Evolutionary conservation across 306 rosid genomes (phyloP), one percentile per base, ranked within the genome.

Genomic region (Parietaria judaica): DNA sequence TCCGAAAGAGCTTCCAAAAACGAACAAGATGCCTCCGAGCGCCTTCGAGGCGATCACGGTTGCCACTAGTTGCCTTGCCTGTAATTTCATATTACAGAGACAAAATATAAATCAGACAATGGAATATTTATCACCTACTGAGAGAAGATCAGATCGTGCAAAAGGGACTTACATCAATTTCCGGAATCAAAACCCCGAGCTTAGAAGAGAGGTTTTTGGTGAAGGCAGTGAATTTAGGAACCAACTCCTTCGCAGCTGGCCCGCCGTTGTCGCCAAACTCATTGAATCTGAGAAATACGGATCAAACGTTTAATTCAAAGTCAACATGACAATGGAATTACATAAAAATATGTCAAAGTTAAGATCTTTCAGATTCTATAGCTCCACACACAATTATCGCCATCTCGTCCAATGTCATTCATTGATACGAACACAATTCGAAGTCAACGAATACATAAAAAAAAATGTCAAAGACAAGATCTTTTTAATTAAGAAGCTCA

Each of bases 201-300:
- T 79, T 79, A 66, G 86, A 62, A 5, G 87, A 80, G 49, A 87
- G 64, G 51, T 66, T 73, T 70, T 71, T 64, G 75, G 70, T 75
- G 60, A 85, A 51, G 43, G 47, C 72, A 4, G 44, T 67, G 55
- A 91, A 77, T 72, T 83, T 87, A 51, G 86, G 84, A 80, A 72
- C 63, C 78, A 87, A 68, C 65, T 76, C 95, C 80, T 79, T 82
- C 3, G 95, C 86, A 58, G 81, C 58, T 9, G 88, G 89, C 61
- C 98, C 96, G 39, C 95, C 96, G 4, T 77, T 76, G 61, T 53
- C 76, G 67, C 84, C 95, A 65, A 87, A 79, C 54, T 91, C 98
- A 78, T 83, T 85, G 74, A 81, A 83, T 84, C 98, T 91, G 46
- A 66, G 52, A 43, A 63, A 47, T 9, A 35, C 11, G 61, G 44